Evolutionary conservation across 306 rosid genomes (phyloP).

Genomic region (Vigna unguiculata): DNA sequence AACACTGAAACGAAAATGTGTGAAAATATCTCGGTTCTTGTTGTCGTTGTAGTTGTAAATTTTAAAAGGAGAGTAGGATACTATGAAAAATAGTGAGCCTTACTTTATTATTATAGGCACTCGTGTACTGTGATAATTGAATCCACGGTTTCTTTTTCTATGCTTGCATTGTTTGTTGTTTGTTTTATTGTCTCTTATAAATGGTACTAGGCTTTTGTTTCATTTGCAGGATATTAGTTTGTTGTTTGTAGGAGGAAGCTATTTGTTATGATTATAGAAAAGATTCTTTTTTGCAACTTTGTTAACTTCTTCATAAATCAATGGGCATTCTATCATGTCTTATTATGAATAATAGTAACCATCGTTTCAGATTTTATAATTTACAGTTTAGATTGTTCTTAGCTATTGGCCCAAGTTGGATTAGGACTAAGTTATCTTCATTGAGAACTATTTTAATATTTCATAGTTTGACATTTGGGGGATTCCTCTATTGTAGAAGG

Average conservation of each 20-base stretch:
- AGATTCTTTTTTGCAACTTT: slow-evolving; percentile 41
- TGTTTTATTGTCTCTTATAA: slow-evolving; percentile 42
- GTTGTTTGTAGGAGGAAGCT: slow-evolving; percentile 26
- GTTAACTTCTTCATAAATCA: background rate
- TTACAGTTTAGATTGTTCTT: background rate
- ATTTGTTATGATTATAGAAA: slow-evolving; percentile 30
- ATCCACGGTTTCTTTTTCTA: slow-evolving; percentile 13
- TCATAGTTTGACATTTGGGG: background rate
- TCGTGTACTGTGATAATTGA: background rate
- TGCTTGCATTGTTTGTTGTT: background rate
- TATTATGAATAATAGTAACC: background rate
- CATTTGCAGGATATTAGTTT: slow-evolving; percentile 8
- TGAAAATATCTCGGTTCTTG: no score
- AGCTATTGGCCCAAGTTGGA: background rate
- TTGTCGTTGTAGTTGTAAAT: background rate
- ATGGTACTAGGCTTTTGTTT: slow-evolving; percentile 47
- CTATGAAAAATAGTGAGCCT: background rate
- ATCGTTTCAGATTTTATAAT: background rate
- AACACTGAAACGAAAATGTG: no score
- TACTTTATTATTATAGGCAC: slow-evolving; percentile 17
- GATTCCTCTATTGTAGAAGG: background rate
- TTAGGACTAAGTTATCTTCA: background rate
- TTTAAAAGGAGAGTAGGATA: slow-evolving; percentile 6
- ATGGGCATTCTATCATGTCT: background rate
- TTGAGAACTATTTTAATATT: background rate